Evolutionary conservation across 2,329 filamentous ascomycete genomes (phyloP).

Genomic region (Didymosphaeria variabile): DNA sequence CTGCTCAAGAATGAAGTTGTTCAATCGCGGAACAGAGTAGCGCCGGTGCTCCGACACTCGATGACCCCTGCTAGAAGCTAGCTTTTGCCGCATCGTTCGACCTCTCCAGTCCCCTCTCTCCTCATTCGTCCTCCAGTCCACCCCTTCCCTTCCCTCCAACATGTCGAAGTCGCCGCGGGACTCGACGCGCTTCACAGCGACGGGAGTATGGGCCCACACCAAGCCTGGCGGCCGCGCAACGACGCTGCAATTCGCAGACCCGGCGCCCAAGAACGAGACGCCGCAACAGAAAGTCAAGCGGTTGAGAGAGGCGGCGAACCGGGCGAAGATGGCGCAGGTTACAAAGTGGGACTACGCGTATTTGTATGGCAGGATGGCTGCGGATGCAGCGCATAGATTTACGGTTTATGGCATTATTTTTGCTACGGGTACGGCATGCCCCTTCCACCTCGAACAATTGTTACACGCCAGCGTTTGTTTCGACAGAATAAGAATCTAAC

Average conservation of each 20-base stretch:
- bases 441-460: constrained; percentile 1
- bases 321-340: constrained; percentile 59
- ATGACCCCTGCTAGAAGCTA: constrained; percentile 35
- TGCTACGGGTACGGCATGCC: constrained; percentile 61
- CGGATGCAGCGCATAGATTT: constrained; percentile 68
- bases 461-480: not conserved
- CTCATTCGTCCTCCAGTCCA: constrained; percentile 26
- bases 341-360: constrained; percentile 61
- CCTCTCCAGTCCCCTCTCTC: constrained; percentile 31
- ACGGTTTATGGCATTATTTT: constrained; percentile 69
- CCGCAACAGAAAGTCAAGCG: constrained; percentile 64
- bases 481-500: constrained; percentile 18
- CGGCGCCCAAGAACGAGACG: constrained; percentile 58
- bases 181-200: constrained; percentile 80
- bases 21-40: constrained; percentile 17
- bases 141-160: constrained; percentile 22
- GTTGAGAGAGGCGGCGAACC: constrained; percentile 58
- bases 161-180: constrained; percentile 77
- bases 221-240: constrained; percentile 60
- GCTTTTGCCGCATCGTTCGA: constrained; percentile 48
- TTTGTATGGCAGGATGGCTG: constrained; percentile 51
- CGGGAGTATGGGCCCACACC: constrained; percentile 73
- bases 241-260: constrained; percentile 50
- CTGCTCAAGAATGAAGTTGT: constrained; percentile 2
- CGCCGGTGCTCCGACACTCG: constrained; percentile 20